Percentiles rank a stretch among this genome's conserved stretches.
These are phyloP conservation scores for Pterocarpus santalinus DNA, from an alignment of 306 rosid species.

Conservation along the genomic window DNA sequence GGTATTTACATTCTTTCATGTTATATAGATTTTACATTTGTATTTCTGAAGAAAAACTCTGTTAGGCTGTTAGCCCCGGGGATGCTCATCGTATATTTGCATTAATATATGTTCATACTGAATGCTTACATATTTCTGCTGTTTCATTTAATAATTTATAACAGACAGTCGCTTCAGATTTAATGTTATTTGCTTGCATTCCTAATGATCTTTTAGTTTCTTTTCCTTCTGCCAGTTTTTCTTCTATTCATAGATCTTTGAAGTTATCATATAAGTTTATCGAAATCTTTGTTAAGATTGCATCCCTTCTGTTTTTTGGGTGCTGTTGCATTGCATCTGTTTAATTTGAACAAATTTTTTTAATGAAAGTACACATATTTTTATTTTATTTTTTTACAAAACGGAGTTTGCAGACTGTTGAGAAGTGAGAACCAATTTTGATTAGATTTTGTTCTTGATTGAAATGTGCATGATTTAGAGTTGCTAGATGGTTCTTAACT, in stretches of 20 bases:
- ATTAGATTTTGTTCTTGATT: slow-evolving; percentile 30
- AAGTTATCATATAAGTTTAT: neutral
- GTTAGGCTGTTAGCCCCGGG: slow-evolving; percentile 35
- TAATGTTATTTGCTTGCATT: slow-evolving; percentile 33
- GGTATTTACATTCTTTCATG: slow-evolving; percentile 77
- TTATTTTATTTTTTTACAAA: neutral
- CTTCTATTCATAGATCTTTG: neutral
- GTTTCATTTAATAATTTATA: slow-evolving; percentile 7
- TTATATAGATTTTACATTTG: slow-evolving; percentile 45
- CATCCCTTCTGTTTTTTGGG: neutral
- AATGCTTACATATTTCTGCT: slow-evolving; percentile 30
- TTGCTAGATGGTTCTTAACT: slow-evolving; percentile 4
- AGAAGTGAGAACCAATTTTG: slow-evolving; percentile 6
- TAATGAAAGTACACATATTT: neutral
- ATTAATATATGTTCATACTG: slow-evolving; percentile 20
- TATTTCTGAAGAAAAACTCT: slow-evolving; percentile 55
- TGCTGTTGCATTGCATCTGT: too few relatives aligned
- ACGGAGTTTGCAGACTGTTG: neutral
- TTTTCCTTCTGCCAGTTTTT: neutral
- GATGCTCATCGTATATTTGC: slow-evolving; percentile 1
- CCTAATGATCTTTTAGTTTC: slow-evolving; percentile 16
- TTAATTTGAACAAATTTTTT: too few relatives aligned
- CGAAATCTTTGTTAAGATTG: neutral
- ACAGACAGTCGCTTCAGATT: slow-evolving; percentile 32
- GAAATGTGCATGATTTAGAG: neutral